Conservation (phyloP, 1,139 yeast species). For the Kazachstania sp. region DNA sequence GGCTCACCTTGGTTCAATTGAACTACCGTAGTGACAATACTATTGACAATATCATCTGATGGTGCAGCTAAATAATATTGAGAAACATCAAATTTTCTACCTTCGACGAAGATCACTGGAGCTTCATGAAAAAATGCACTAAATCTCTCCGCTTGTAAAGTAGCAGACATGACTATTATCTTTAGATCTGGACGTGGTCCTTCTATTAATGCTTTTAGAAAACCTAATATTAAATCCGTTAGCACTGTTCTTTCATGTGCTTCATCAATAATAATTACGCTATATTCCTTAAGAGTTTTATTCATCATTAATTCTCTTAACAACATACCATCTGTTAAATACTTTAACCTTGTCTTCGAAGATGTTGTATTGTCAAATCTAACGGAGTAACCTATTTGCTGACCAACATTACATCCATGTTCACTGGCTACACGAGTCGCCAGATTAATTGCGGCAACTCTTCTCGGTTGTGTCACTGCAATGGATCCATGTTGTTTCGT, state of each 20-base stretch:
- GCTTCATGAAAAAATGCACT: constrained; percentile 69
- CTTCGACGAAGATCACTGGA: constrained; percentile 78
- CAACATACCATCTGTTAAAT: constrained; percentile 95
- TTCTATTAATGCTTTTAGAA: constrained; percentile 58
- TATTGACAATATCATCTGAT: constrained; percentile 77
- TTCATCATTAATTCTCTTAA: constrained; percentile 83
- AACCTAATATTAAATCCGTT: constrained; percentile 85
- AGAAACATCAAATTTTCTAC: constrained; percentile 80
- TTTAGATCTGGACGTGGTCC: constrained; percentile 44
- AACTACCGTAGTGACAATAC: constrained; percentile 61
- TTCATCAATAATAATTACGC: constrained; percentile 83
- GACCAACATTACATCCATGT: constrained; percentile 66
- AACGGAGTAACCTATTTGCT: constrained; percentile 88
- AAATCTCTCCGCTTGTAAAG: constrained; percentile 86
- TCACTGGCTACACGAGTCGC: constrained; percentile 93
- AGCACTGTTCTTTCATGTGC: constrained; percentile 95
- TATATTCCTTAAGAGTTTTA: constrained; percentile 51
- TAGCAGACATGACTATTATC: constrained; percentile 78
- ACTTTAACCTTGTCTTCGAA: constrained; percentile 60
- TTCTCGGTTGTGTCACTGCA: constrained; percentile 93
- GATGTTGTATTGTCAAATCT: constrained; percentile 60
- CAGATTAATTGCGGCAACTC: constrained; percentile 93
- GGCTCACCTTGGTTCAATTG: constrained; percentile 75
- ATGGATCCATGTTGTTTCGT: constrained; percentile 40
- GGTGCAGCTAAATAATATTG: constrained; percentile 52